Evolutionary conservation across 305 asterid species (phyloP), one percentile per base, ranked within the genome.

Genomic region (Solanum aculeatissimum): DNA sequence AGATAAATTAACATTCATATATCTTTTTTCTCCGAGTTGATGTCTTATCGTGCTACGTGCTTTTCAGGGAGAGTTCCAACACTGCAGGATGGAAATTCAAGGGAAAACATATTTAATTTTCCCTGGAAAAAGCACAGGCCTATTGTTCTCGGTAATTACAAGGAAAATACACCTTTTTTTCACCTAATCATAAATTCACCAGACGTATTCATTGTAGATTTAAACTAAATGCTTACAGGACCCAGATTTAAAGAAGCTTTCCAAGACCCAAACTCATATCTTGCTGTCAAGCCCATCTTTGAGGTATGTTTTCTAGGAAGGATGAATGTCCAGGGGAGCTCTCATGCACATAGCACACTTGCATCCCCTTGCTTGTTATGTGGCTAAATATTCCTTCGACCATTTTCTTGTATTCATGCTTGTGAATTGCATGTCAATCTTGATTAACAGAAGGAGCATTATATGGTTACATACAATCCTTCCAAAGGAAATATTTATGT

Each of bases 231-330:
- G 84, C 80, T 85, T 90, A 79, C 91, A 97, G 99, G 99, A 75
- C 92, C 99, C 14, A 91, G 99, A 89, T 97, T 97, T 86, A 94
- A 88, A 93, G 98, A 97, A 72, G 99, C 99, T 86, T 94, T 95
- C 91, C 96, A 97, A 90, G 98, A 97, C 83, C 97, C 99, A 68
- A 87, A 90, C 86, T 92, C 98, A 35, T 97, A 91, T 91, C 94
- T 95, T 70, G 88, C 93, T 12, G 88, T 94, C 87, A 94, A 97
- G 90, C 97, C 99, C 81, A 91, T 97, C 82, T 97, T 95, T 90
- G 96, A 97, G 98, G 99, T 94, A 92, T 69, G 54, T 45, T 85
- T 81, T 83, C 54, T 25, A 35, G 87, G 55, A 77, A 77, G 85
- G 85, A 80, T 77, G 70, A 47, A 74, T 68, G 58, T 80, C 83